Percentiles rank a stretch among this genome's conserved stretches.
These are phyloP conservation scores for Vitis hybrid DNA, from an alignment of 177 flowering plant genomes.

Conservation along the genomic window DNA sequence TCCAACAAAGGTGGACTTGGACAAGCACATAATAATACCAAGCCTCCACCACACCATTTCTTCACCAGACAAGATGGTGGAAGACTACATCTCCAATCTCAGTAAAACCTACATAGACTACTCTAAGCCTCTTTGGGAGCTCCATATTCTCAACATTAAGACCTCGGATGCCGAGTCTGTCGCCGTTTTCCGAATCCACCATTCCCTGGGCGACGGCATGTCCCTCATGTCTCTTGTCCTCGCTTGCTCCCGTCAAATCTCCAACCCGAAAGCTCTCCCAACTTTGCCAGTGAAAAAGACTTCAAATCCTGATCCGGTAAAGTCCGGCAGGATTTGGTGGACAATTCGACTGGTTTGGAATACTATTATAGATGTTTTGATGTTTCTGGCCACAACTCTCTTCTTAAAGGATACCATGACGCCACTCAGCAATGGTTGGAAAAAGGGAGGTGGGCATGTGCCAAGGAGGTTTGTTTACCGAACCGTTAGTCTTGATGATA, in stretches of 20 bases:
- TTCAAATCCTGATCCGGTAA: neutral
- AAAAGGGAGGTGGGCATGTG: constrained; percentile 19
- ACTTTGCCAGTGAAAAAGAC: constrained; percentile 22
- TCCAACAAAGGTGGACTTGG: constrained; percentile 38
- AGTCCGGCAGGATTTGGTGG: constrained; percentile 11
- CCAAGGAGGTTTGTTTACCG: constrained; percentile 35
- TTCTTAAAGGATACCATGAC: constrained; percentile 44
- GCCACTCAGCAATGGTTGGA: constrained; percentile 31
- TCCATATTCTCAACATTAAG: constrained; percentile 38
- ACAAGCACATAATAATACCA: constrained; percentile 48
- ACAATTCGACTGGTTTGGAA: constrained; percentile 28
- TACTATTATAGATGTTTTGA: constrained; percentile 31
- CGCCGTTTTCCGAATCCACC: constrained; percentile 39
- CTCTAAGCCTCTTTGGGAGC: constrained; percentile 30
- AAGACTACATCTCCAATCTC: constrained; percentile 39
- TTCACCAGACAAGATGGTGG: constrained; percentile 39
- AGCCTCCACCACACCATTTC: constrained; percentile 33
- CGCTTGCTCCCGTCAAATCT: constrained; percentile 38
- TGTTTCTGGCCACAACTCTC: constrained; percentile 32
- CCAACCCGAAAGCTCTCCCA: constrained; percentile 35
- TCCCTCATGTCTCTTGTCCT: constrained; percentile 47
- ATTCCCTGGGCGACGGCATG: constrained; percentile 48
- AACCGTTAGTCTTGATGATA: constrained; percentile 45
- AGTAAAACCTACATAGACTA: constrained; percentile 27
- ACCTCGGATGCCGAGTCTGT: constrained; percentile 31